Conservation (phyloP, 331 rosid genomes). For the Prunus yedoensis region DNA sequence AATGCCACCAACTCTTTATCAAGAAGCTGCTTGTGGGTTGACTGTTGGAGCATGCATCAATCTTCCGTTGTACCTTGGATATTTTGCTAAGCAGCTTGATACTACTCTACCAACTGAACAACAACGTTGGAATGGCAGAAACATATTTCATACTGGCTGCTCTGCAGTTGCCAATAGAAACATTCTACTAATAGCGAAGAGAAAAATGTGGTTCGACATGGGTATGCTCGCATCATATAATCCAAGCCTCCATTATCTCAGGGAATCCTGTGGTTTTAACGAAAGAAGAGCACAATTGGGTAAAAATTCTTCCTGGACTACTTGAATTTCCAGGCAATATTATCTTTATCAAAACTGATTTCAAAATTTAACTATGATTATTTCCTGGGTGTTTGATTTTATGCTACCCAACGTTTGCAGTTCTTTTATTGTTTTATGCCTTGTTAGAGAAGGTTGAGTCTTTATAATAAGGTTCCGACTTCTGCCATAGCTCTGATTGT, state of each 20-base stretch:
- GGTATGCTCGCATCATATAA: constrained; percentile 16
- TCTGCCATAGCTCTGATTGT: too few relatives aligned
- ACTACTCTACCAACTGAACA: too few relatives aligned
- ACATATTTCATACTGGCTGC: too few relatives aligned
- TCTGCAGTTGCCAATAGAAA: not conserved
- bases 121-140: too few relatives aligned
- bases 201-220: not conserved
- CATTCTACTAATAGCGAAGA: not conserved
- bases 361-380: not conserved
- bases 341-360: not conserved
- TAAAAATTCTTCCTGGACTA: not conserved
- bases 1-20: too few relatives aligned
- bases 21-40: too few relatives aligned
- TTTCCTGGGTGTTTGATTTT: not conserved
- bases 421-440: not conserved
- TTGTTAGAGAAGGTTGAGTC: too few relatives aligned
- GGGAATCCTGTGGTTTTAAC: constrained; percentile 5
- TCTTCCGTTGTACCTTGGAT: too few relatives aligned
- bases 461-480: too few relatives aligned
- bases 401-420: not conserved
- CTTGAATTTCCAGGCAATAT: not conserved
- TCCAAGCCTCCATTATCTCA: constrained; percentile 1
- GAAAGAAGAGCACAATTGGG: constrained; percentile 10
- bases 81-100: too few relatives aligned
- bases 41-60: too few relatives aligned